Conservation (phyloP, 495 filamentous ascomycete species). For the Aspergillus saccharolyticus region DNA sequence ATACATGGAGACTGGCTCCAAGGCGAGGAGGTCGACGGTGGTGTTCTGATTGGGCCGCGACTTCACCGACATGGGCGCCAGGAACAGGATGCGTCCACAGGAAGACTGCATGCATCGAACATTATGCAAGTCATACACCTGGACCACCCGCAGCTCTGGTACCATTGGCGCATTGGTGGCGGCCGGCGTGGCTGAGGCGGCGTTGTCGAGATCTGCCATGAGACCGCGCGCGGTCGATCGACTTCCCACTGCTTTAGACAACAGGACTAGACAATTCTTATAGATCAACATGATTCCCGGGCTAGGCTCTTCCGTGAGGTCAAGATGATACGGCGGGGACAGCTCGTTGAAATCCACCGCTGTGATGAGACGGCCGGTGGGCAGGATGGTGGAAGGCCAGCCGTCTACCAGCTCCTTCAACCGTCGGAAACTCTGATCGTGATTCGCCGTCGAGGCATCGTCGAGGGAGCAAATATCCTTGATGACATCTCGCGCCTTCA, state of each 20-base stretch:
- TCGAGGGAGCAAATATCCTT: constrained; percentile 93
- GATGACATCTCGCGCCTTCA: constrained; percentile 84
- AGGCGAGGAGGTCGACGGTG: constrained; percentile 56
- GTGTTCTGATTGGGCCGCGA: constrained; percentile 42
- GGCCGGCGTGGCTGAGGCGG: constrained; percentile 45
- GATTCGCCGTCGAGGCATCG: constrained; percentile 54
- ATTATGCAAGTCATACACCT: constrained; percentile 64
- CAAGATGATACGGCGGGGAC: constrained; percentile 61
- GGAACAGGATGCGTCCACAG: constrained; percentile 66
- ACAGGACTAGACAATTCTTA: constrained; percentile 70
- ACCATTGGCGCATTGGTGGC: constrained; percentile 25
- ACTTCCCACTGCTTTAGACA: constrained; percentile 59
- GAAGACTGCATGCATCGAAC: constrained; percentile 72
- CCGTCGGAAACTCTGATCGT: constrained; percentile 64
- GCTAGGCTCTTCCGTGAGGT: constrained; percentile 33
- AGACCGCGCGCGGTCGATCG: constrained; percentile 70
- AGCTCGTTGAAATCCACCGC: constrained; percentile 80
- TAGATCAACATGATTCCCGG: constrained; percentile 78
- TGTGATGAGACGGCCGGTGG: constrained; percentile 74
- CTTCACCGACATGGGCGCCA: constrained; percentile 57
- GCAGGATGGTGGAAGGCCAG: constrained; percentile 72
- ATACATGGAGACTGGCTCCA: constrained; percentile 57
- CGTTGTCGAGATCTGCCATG: constrained; percentile 70
- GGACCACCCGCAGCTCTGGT: constrained; percentile 66
- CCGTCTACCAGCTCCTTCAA: constrained; percentile 68